A percentile compares a stretch with the other conserved stretches of the same genome.
Evolutionary conservation across 23 red algal species (phyloP).

Genomic region (Gracilariopsis chorda): DNA sequence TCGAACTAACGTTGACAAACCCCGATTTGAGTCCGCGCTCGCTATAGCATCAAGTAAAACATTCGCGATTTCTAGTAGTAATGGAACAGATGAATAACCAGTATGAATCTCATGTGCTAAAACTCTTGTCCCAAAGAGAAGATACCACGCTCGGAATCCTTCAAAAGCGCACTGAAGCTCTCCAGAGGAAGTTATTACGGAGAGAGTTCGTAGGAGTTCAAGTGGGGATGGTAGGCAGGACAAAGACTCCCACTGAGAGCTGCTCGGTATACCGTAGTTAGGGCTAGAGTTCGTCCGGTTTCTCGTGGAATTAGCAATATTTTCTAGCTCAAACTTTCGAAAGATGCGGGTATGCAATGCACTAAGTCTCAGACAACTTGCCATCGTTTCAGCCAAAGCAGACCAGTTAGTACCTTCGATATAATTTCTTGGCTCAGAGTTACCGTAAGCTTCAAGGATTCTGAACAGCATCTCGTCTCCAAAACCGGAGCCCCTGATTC

Average conservation of each 20-base stretch:
- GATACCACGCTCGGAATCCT: conserved; percentile 15
- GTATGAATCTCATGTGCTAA: neutral
- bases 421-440: neutral
- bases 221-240: neutral
- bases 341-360: conserved; percentile 22
- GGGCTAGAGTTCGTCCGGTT: no score
- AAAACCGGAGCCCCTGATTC: conserved; percentile 12
- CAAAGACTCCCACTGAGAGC: no score
- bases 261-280: no score
- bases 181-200: neutral
- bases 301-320: no score
- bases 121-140: conserved; percentile 7
- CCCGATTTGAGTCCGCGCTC: no score
- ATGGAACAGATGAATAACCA: conserved; percentile 15
- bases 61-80: conserved; percentile 23
- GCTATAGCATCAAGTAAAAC: neutral
- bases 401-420: neutral
- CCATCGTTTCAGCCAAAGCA: conserved; percentile 1
- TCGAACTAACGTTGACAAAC: no score
- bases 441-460: neutral
- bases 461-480: conserved; percentile 35
- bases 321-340: conserved; percentile 16
- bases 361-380: conserved; percentile 10
- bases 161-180: neutral
- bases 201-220: neutral